phyloP scores from a whole-genome alignment of 1,139 yeast species.

The Sugiyamaella grinbergsii region DNA sequence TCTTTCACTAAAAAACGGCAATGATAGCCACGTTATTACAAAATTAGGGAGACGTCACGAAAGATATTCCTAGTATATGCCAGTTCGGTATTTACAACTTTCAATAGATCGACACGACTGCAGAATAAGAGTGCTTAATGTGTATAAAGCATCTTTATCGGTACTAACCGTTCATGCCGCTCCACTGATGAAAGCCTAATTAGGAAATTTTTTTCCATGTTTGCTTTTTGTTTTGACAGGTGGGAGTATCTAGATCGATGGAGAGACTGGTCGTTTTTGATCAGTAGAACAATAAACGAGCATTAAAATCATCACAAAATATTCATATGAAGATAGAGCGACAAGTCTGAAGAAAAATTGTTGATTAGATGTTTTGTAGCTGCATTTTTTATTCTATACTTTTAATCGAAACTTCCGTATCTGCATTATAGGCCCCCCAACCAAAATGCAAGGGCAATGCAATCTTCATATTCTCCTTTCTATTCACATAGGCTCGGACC shows the following conservation, averaged over 20 bases:
- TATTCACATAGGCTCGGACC: no score
- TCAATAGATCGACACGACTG: constrained; percentile 1
- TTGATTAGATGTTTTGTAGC: not conserved
- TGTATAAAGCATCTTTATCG: not conserved
- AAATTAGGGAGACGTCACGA: not conserved
- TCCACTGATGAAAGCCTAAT: constrained; percentile 8
- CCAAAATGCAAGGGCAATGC: no score
- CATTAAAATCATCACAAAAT: not conserved
- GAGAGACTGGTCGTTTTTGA: not conserved
- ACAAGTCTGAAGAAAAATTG: not conserved
- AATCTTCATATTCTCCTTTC: no score
- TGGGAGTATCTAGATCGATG: not conserved
- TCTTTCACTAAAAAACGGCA: not conserved
- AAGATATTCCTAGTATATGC: not conserved
- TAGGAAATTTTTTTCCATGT: constrained; percentile 11
- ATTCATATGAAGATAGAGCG: not conserved
- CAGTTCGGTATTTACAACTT: not conserved
- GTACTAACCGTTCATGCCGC: not conserved
- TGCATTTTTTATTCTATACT: not conserved
- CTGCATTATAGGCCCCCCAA: not conserved
- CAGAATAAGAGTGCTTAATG: constrained; percentile 9
- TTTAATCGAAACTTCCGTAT: not conserved
- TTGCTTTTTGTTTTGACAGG: constrained; percentile 11
- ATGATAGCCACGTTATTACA: not conserved
- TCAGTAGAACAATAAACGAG: not conserved